Evolutionary conservation across 2,329 filamentous ascomycete species (phyloP).

Genomic region (Fusarium ambrosium): DNA sequence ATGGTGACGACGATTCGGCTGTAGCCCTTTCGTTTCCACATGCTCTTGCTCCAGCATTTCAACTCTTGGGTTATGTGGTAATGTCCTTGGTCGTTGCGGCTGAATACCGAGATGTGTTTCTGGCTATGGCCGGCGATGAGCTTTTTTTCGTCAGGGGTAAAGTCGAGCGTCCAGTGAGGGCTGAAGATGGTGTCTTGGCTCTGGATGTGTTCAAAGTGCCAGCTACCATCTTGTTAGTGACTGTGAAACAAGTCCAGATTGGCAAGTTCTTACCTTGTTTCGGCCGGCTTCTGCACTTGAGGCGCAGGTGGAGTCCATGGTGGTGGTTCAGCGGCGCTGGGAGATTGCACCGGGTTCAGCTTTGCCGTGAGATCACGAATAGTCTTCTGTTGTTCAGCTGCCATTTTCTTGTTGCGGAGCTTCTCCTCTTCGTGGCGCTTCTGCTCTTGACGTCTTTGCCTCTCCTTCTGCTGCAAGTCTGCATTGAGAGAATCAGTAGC

Average conservation of each 20-base stretch:
- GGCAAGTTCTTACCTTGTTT: background rate
- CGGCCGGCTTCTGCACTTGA: background rate
- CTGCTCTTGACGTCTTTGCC: background rate
- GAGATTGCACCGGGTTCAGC: background rate
- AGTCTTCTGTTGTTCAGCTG: background rate
- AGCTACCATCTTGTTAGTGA: background rate
- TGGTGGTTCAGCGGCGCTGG: background rate
- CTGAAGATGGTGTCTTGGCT: background rate
- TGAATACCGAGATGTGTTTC: background rate
- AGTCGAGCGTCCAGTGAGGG: background rate
- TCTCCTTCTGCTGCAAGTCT: background rate
- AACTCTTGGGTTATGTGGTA: background rate
- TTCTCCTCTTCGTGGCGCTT: background rate
- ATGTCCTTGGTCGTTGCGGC: background rate
- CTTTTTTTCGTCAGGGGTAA: background rate
- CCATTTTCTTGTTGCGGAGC: background rate
- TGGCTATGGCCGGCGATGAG: background rate
- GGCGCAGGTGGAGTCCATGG: background rate
- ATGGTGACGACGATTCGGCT: background rate
- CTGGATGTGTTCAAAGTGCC: background rate
- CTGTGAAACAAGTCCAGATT: background rate
- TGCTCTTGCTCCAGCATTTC: background rate
- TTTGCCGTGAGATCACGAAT: background rate
- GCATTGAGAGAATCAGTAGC: background rate
- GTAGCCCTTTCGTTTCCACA: background rate